Percentiles rank a stretch among this genome's conserved stretches.
These are phyloP conservation scores for Solanum gracilifrons DNA, from an alignment of 257 asterid genomes.

Conservation along the genomic window DNA sequence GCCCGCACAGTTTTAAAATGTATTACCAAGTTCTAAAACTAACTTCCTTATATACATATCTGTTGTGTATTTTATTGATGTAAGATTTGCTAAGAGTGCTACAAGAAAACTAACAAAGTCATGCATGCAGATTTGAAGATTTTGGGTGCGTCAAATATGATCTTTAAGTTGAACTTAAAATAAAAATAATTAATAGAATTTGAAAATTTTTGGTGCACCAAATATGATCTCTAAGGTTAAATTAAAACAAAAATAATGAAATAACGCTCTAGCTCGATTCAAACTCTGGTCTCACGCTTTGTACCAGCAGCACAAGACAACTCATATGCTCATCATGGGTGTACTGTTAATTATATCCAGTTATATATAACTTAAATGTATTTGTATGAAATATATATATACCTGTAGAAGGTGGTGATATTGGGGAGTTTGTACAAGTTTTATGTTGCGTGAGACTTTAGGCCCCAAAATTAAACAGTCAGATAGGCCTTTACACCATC, in stretches of 20 bases:
- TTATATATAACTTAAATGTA: not conserved
- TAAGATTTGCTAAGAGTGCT: not conserved
- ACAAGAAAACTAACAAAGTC: not conserved
- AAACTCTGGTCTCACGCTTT: too few species aligned
- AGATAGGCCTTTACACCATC: not conserved
- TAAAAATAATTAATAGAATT: too few species aligned
- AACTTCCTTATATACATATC: not conserved
- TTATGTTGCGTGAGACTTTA: not conserved
- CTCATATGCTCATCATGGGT: too few species aligned
- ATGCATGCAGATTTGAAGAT: not conserved
- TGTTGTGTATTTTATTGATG: not conserved
- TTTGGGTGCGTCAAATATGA: too few species aligned
- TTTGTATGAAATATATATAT: not conserved
- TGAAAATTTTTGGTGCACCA: too few species aligned
- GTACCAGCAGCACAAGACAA: too few species aligned
- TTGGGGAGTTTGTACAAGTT: not conserved
- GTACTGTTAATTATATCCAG: too few species aligned
- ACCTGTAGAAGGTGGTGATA: not conserved
- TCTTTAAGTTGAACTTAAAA: too few species aligned
- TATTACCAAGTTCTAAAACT: not conserved
- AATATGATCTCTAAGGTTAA: too few species aligned
- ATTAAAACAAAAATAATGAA: too few species aligned
- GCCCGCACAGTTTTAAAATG: not conserved
- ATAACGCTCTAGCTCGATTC: too few species aligned
- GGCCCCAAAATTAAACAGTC: constrained; percentile 6